These are phyloP conservation scores for Botrytis porri DNA, from an alignment of 2,329 filamentous ascomycete genomes.

Conservation along the genomic window DNA sequence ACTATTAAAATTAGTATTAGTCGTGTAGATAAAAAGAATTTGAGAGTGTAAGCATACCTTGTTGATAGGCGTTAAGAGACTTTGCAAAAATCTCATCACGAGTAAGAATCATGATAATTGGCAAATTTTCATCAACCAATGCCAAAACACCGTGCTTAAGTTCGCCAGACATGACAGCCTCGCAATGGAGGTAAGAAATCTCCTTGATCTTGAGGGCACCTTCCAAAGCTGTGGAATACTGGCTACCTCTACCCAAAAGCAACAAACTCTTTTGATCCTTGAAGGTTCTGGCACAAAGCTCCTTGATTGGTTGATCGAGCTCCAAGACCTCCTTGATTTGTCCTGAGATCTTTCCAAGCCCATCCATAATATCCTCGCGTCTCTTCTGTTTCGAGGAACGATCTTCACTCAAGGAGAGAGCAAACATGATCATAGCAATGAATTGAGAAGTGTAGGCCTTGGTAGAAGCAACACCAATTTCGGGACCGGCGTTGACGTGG, in stretches of 20 bases:
- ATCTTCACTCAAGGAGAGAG: slow-evolving; percentile 92
- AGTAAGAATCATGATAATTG: slow-evolving; percentile 99
- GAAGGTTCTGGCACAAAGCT: slow-evolving; percentile 86
- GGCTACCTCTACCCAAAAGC: slow-evolving; percentile 88
- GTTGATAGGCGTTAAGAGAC: slow-evolving; percentile 99
- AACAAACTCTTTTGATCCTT: slow-evolving; percentile 96
- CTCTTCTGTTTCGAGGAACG: slow-evolving; percentile 90
- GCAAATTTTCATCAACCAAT: slow-evolving; percentile 95
- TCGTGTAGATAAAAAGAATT: background rate
- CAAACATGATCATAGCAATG: slow-evolving; percentile 99
- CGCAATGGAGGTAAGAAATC: slow-evolving; percentile 98
- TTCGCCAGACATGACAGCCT: slow-evolving; percentile 99
- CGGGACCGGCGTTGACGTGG: slow-evolving; percentile 97
- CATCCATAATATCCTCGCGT: slow-evolving; percentile 94
- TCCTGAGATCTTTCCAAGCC: slow-evolving; percentile 78
- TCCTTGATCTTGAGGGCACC: slow-evolving; percentile 99
- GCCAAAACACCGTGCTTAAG: slow-evolving; percentile 98
- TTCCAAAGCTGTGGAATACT: slow-evolving; percentile 96
- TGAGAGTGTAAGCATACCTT: slow-evolving; percentile 56
- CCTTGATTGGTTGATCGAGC: slow-evolving; percentile 91
- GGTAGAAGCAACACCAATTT: slow-evolving; percentile 98
- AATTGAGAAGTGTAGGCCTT: slow-evolving; percentile 99
- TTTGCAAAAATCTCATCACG: slow-evolving; percentile 96
- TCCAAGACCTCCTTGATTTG: slow-evolving; percentile 92
- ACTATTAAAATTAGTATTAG: slow-evolving; percentile 52